Conservation (phyloP, 1,139 yeast species). For the Zygoascus sp. region DNA sequence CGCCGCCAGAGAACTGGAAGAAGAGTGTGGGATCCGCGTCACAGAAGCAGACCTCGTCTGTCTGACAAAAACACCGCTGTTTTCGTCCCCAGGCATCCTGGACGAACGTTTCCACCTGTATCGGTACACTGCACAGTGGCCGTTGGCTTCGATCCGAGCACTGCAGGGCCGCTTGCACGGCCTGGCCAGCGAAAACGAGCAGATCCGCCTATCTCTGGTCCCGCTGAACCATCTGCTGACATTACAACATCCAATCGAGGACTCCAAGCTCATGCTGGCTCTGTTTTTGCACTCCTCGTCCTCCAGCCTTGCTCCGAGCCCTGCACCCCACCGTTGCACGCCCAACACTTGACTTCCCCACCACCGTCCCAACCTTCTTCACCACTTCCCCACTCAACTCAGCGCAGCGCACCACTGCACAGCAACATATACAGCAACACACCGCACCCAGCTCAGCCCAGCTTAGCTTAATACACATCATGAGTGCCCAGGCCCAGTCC, state of each 20-base stretch:
- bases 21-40: slow-evolving; percentile 26
- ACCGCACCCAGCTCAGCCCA: not conserved
- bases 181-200: slow-evolving; percentile 21
- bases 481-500: slow-evolving; percentile 45
- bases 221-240: slow-evolving; percentile 11
- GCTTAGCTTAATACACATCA: slow-evolving; percentile 15
- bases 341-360: not conserved
- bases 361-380: not conserved
- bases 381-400: not conserved
- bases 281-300: slow-evolving; percentile 14
- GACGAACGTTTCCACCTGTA: slow-evolving; percentile 24
- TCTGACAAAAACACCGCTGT: slow-evolving; percentile 13
- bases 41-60: slow-evolving; percentile 16
- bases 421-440: no score
- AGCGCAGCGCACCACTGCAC: not conserved
- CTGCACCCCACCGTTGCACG: not conserved
- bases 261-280: slow-evolving; percentile 24
- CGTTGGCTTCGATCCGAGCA: slow-evolving; percentile 17
- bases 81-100: slow-evolving; percentile 23
- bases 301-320: not conserved
- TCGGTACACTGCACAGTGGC: slow-evolving; percentile 16
- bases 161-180: slow-evolving; percentile 22
- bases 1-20: slow-evolving; percentile 27
- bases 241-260: slow-evolving; percentile 12
- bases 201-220: slow-evolving; percentile 20